Base-by-base conservation (phyloP, 1,284 basidiomycete species). In the Polyporus tsugae region DNA sequence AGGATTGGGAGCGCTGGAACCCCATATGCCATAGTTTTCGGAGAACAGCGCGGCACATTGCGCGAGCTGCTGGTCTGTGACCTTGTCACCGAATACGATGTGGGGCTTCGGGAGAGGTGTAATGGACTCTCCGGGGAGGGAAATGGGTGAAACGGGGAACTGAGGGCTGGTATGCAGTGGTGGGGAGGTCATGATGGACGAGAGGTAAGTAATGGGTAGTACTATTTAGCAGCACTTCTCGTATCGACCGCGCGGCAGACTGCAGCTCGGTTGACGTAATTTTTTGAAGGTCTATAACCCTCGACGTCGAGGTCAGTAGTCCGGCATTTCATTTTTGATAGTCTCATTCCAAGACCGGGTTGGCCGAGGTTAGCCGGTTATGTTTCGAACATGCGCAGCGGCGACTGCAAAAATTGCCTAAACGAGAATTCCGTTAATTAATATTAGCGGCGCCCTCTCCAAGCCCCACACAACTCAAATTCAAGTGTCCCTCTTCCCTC, bases 11-110 rank as follows among this genome's bases (percentile, higher is more conserved):
- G 63, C 71, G 9, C 55, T 11, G 1, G 49, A 19, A 0, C 63
- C 72, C 73, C 72, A 74, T 1, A 73, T 44, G 0, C 73, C 72
- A 22, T 74, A 73, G 57, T 74, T 60, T 4, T 62, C 41, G 42
- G 65, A 71, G 67, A 73, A 74, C 6, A 74, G 62, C 13, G 44
- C 9, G 4, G 73, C 70, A 41, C 70, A 74, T 6, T 38, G 10
- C 53, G 64, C 64, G 25, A 74, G 65, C 19, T 72, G 68, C n/a
- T 67, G 65, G 11, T 73, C 55, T 2, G 66, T 70, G 58, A 74
- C 58, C 58, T 65, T 52, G 55, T 36, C 19, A 11, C 55, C 55
- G 11, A 19, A 19, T n/a, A 58, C 35, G 55, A 55, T 55, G 29
- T 7, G 52, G 33, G 52, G 29, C 15, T 55, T 11, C 22, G 25